phyloP scores from a whole-genome alignment of 169 alveolate genomes.

The Eimeria acervulina region DNA sequence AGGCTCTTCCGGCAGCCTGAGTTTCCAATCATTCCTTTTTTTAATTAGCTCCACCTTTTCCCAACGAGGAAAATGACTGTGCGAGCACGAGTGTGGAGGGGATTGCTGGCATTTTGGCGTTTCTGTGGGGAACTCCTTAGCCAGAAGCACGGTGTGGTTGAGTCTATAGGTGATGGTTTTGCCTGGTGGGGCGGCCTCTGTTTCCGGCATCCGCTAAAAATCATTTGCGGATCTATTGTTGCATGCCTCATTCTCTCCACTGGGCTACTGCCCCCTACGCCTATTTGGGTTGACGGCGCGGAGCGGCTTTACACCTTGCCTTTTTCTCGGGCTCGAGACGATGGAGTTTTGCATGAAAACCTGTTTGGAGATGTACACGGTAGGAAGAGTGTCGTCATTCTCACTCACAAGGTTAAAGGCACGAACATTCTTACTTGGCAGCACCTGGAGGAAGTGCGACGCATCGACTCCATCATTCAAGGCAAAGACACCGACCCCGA shows the following conservation, averaged over 20 bases:
- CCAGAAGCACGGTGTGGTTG: constrained; percentile 82
- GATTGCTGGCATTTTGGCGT: constrained; percentile 52
- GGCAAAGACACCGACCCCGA: constrained; percentile 89
- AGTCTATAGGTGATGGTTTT: constrained; percentile 78
- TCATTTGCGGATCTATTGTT: constrained; percentile 65
- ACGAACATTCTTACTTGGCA: constrained; percentile 89
- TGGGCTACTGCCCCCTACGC: constrained; percentile 88
- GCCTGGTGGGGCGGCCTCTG: constrained; percentile 80
- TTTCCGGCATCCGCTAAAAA: constrained; percentile 78
- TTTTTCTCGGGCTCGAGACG: constrained; percentile 87
- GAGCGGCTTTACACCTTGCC: constrained; percentile 88
- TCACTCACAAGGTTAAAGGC: constrained; percentile 85
- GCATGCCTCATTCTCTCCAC: constrained; percentile 73
- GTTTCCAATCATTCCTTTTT: background rate
- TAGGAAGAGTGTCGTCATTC: constrained; percentile 85
- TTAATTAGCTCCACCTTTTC: background rate
- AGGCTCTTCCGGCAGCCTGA: background rate
- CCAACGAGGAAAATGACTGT: constrained; percentile 34
- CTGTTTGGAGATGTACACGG: constrained; percentile 86
- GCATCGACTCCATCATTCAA: constrained; percentile 87
- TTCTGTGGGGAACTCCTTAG: constrained; percentile 79
- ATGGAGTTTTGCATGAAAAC: constrained; percentile 84
- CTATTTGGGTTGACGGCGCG: constrained; percentile 88
- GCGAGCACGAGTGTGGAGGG: constrained; percentile 62
- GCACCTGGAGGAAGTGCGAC: constrained; percentile 85